phyloP scores from a whole-genome alignment of 73 alveolate species.

The Uronychia binucleata region DNA sequence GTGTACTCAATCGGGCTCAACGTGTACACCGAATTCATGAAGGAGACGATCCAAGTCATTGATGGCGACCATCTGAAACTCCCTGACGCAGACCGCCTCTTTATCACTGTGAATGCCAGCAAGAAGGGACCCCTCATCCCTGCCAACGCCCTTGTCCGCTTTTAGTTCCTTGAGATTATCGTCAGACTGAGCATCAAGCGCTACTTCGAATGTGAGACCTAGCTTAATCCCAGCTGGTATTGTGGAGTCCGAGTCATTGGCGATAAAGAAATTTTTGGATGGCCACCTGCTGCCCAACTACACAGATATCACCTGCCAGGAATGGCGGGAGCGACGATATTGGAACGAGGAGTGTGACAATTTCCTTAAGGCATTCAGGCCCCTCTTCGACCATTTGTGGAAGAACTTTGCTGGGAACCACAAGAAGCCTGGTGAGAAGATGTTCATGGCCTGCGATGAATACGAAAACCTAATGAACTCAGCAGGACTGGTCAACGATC shows the following conservation, averaged over 20 bases:
- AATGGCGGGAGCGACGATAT: conserved; percentile 42
- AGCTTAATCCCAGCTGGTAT: conserved; percentile 12
- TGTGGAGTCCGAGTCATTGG: conserved; percentile 32
- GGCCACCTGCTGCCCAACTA: neutral
- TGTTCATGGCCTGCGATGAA: conserved; percentile 56
- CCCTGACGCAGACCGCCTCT: conserved; percentile 44
- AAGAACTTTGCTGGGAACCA: conserved; percentile 43
- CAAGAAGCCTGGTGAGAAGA: conserved; percentile 49
- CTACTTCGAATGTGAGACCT: neutral
- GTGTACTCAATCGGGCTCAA: conserved; percentile 37
- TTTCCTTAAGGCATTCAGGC: conserved; percentile 33
- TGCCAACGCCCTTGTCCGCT: conserved; percentile 47
- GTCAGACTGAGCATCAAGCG: conserved; percentile 28
- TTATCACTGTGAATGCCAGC: conserved; percentile 41
- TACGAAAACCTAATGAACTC: conserved; percentile 17
- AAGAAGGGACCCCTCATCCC: conserved; percentile 45
- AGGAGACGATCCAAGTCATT: conserved; percentile 9
- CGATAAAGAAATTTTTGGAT: neutral
- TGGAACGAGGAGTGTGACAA: conserved; percentile 52
- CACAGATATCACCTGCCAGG: conserved; percentile 6
- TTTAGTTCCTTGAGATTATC: conserved; percentile 44
- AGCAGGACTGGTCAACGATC: conserved; percentile 47
- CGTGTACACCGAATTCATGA: conserved; percentile 44
- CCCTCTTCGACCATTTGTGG: conserved; percentile 29
- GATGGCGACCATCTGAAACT: conserved; percentile 41